phyloP scores from a whole-genome alignment of 2,329 filamentous ascomycete genomes.

The Parasarocladium wereldwijsianum region DNA sequence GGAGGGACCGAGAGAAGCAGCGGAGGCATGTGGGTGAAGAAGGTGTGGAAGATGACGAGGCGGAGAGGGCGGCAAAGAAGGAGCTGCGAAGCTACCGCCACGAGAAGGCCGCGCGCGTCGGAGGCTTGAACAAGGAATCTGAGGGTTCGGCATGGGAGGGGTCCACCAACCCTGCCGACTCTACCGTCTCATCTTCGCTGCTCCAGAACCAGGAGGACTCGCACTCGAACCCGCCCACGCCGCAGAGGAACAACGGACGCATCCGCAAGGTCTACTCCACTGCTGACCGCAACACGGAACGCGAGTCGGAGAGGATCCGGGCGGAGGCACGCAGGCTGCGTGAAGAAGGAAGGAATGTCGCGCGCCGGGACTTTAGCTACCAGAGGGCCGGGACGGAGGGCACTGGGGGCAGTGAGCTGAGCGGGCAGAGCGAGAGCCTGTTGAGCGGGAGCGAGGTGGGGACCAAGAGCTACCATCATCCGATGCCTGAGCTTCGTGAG shows the following conservation, averaged over 20 bases:
- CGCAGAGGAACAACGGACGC: slow-evolving; percentile 18
- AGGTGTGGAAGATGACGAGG: slow-evolving; percentile 46
- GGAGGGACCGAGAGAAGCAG: slow-evolving; percentile 26
- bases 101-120: slow-evolving; percentile 75
- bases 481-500: slow-evolving; percentile 35
- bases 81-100: slow-evolving; percentile 74
- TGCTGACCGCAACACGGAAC: slow-evolving; percentile 35
- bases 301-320: slow-evolving; percentile 39
- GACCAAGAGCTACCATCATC: slow-evolving; percentile 42
- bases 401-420: slow-evolving; percentile 23
- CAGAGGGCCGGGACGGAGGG: slow-evolving; percentile 29
- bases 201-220: slow-evolving; percentile 42
- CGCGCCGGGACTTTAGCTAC: slow-evolving; percentile 38
- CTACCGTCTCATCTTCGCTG: slow-evolving; percentile 45
- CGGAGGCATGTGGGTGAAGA: slow-evolving; percentile 37
- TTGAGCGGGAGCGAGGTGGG: slow-evolving; percentile 28
- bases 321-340: slow-evolving; percentile 41
- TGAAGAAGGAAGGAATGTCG: slow-evolving; percentile 32
- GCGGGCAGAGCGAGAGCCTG: slow-evolving; percentile 14
- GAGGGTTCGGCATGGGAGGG: slow-evolving; percentile 74
- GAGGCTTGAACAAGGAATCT: slow-evolving; percentile 70
- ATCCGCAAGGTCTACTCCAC: slow-evolving; percentile 50
- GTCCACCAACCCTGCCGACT: slow-evolving; percentile 50
- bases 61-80: slow-evolving; percentile 47
- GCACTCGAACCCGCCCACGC: slow-evolving; percentile 36